Conservation (phyloP, 2,329 filamentous ascomycete genomes). For the Emergomyces orientalis region DNA sequence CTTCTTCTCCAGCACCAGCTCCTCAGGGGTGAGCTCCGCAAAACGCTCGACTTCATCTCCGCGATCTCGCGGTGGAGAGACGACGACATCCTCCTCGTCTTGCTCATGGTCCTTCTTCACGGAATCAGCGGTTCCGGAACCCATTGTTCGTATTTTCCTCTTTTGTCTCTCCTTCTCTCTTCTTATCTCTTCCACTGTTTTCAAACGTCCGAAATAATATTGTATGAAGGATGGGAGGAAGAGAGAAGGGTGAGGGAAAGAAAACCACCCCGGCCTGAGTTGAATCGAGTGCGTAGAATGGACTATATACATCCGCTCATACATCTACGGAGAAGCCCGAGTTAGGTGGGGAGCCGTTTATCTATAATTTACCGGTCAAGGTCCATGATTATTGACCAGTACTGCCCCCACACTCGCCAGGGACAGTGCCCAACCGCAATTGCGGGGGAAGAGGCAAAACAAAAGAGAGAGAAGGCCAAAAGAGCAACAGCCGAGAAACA, state of each 20-base stretch:
- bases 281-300: background rate
- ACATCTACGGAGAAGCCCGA: background rate
- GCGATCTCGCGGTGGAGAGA: background rate
- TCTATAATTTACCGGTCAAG: background rate
- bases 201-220: background rate
- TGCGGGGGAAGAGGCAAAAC: background rate
- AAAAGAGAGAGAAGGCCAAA: background rate
- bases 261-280: background rate
- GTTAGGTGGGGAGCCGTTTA: background rate
- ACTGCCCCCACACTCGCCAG: no score
- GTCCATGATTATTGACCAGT: background rate
- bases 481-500: background rate
- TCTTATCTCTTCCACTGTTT: background rate
- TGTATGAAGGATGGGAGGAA: background rate
- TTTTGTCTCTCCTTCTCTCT: background rate
- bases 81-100: background rate
- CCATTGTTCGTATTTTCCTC: background rate
- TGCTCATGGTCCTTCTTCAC: background rate
- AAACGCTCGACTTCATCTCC: background rate
- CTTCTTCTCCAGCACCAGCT: conserved; percentile 30
- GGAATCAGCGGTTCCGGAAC: background rate
- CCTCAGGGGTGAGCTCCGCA: conserved; percentile 20
- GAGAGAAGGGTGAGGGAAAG: background rate
- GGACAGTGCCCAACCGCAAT: background rate
- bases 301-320: background rate